Evolutionary conservation across 257 asterid species (phyloP), one percentile per base, ranked within the genome.

Genomic region (Lithospermum erythrorhizon): DNA sequence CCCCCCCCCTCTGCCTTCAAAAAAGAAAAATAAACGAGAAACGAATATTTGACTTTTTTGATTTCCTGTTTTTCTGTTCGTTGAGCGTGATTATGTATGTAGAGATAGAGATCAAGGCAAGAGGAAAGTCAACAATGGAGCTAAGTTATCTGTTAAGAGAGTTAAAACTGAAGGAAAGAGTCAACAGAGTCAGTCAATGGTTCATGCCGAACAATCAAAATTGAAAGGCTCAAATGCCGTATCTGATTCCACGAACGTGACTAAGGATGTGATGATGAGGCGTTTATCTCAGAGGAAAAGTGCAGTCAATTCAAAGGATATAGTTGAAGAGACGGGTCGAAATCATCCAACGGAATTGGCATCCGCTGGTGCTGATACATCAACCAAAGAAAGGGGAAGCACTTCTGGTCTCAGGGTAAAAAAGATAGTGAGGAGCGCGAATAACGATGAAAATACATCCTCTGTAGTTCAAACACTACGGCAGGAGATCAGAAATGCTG

Each of bases 371-470:
- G 70, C 78, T 30, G 66, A 62, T 49, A 61, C 18, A 20, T 59
- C 73, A 66, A 64, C 81, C 37, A 76, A 64, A 59, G 90, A 84
- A 70, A 69, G 73, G 72, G 95, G 79, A 63, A 77, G 61, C 67
- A 73, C 85, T 4, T 74, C 84, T 47, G 83, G 94, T 53, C 74
- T 93, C 74, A 82, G 98, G 84, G 85, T 93, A 25, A 93, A 93
- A 76, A 93, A 93, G 84, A 89, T 93, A 67, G 77, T 93, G 97
- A 81, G 95, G 70, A 79, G 95, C 77, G 61, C 82, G 61, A 83
- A 72, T 57, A 82, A 80, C 66, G 87, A 73, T 71, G 79, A 75
- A 70, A 95, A 91, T 71, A 82, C 96, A 62, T 66, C 78, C 35
- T 66, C 61, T 55, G 75, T 75, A 51, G 95, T 90, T 74, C 87